These are phyloP conservation scores for Funneliformis geosporum DNA, from an alignment of 192 early-diverging fungal species.

Conservation along the genomic window DNA sequence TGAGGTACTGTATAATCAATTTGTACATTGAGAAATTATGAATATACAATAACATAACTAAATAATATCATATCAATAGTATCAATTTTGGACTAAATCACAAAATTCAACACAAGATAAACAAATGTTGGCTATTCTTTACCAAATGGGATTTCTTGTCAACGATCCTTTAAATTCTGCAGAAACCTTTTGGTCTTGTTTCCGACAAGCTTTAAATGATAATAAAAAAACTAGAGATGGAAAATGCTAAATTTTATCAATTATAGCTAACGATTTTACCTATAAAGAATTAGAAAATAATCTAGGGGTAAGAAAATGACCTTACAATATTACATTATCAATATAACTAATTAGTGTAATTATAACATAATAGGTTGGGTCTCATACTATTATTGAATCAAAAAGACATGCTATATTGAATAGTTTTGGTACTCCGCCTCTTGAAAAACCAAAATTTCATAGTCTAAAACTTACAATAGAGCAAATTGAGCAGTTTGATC, in stretches of 20 bases:
- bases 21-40: not conserved
- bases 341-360: no score
- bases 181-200: not conserved
- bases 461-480: not conserved
- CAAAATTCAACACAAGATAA: not conserved
- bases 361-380: not conserved
- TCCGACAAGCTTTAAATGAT: not conserved
- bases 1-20: not conserved
- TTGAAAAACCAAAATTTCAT: not conserved
- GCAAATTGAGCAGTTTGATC: not conserved
- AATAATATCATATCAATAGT: not conserved
- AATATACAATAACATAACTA: not conserved
- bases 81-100: slow-evolving; percentile 13
- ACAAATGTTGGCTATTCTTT: not conserved
- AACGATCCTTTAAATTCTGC: not conserved
- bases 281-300: no score
- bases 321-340: no score
- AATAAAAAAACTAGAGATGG: slow-evolving; percentile 4
- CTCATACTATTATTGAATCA: not conserved
- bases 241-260: not conserved
- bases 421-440: not conserved
- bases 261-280: no score
- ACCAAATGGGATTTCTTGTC: not conserved
- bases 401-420: not conserved
- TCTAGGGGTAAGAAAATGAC: no score